Evolutionary conservation across 805 yeast genomes (phyloP), one percentile per base, ranked within the genome.

Genomic region (Monosporozyma servazzii): DNA sequence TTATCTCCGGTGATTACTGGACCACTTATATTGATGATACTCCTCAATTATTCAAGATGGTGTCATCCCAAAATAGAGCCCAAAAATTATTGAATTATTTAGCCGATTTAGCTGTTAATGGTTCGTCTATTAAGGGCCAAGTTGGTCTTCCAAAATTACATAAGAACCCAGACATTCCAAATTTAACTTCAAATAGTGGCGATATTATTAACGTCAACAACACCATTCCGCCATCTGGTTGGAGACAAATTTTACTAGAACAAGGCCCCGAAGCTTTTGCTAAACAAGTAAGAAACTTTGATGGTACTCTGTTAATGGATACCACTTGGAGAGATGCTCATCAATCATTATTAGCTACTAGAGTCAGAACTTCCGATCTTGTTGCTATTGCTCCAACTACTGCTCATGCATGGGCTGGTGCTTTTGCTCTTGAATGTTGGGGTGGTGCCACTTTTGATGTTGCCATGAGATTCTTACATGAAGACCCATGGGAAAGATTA

Each of bases 261-360:
- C 75, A 84, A 60, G 99, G 99, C 52, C 95, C 99, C 30, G 93
- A 78, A 50, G 86, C 75, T 31, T 93, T 93, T 66, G 96, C 97
- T 60, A 78, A 83, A 72, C 84, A 87, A 63, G 96, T 93, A 53
- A 82, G 97, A 69, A 70, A 73, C 17, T 82, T 81, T 72, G 74
- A 87, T 50, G 99, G 99, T 63, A 84, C 96, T 58, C 75, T 93
- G 69, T 73, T 93, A 63, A 93, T 95, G 88, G 99, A 93, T 71
- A 93, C 99, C 51, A 93, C 99, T 9, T 93, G 99, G 99, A 88
- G 99, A 82, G 99, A 93, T 72, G 99, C 99, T 37, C 99, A 93
- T 73, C 99, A 93, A 77, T 90, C 97, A 23, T 74, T 93, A 61
- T 77, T 93, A 65, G 99, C 99, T 9, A 93, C 99, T 42, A 86